Conservation (phyloP, 176 grass and related monocot species). For the Phoenix roebelenii region DNA sequence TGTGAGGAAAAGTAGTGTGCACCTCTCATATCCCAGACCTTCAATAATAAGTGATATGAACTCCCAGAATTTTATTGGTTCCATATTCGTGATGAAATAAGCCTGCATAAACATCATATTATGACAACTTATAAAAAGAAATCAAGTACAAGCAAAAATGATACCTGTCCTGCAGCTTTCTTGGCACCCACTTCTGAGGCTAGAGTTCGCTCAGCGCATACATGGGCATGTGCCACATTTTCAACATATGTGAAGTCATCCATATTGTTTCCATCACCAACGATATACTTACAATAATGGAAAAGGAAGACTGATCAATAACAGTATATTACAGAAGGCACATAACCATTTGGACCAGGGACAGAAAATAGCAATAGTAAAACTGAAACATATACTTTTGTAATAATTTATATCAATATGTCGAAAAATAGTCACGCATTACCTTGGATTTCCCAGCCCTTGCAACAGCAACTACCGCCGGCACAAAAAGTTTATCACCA, state of each 20-base stretch:
- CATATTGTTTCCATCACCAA: conserved; percentile 86
- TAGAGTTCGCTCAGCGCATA: conserved; percentile 87
- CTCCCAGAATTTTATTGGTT: conserved; percentile 97
- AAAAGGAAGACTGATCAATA: background rate
- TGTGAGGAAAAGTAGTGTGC: conserved; percentile 1
- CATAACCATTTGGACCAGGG: too few relatives aligned
- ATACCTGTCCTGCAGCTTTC: conserved; percentile 82
- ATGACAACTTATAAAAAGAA: conserved; percentile 1
- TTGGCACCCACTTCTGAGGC: conserved; percentile 65
- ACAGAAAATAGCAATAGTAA: too few relatives aligned
- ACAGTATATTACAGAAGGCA: too few relatives aligned
- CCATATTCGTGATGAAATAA: conserved; percentile 94
- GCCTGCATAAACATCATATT: conserved; percentile 36
- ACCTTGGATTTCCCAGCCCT: conserved; percentile 89
- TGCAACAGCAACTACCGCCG: conserved; percentile 83
- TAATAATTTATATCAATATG: too few relatives aligned
- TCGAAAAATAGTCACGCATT: conserved; percentile 14
- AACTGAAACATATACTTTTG: too few relatives aligned
- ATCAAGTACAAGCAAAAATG: conserved; percentile 6
- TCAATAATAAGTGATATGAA: conserved; percentile 92
- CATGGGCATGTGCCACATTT: conserved; percentile 92
- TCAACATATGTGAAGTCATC: conserved; percentile 98
- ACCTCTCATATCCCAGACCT: conserved; percentile 99
- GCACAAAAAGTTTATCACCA: conserved; percentile 92
- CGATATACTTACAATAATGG: conserved; percentile 45